phyloP scores from a whole-genome alignment of 495 filamentous ascomycete genomes.

The Symbiotaphrina buchneri region DNA sequence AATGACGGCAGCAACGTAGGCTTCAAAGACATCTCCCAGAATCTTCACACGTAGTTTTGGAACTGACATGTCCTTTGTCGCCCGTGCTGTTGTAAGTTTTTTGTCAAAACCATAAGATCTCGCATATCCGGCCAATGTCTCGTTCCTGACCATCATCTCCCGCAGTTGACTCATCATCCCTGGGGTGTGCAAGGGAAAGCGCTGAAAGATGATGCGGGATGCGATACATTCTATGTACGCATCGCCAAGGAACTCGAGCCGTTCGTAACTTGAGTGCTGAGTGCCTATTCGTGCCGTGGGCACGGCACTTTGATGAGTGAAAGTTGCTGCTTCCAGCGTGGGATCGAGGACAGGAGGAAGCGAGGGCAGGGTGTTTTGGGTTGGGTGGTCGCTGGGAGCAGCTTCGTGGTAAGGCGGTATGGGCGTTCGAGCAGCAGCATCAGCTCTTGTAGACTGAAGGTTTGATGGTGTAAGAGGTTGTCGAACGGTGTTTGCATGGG shows the following conservation, averaged over 20 bases:
- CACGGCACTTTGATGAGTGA: slow-evolving; percentile 27
- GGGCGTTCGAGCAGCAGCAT: no score
- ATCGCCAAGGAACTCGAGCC: slow-evolving; percentile 57
- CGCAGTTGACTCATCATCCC: slow-evolving; percentile 42
- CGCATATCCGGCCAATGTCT: slow-evolving; percentile 43
- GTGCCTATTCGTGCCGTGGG: slow-evolving; percentile 1
- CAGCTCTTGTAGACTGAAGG: no score
- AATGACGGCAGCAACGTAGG: slow-evolving; percentile 61
- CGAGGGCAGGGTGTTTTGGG: no score
- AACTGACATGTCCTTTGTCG: slow-evolving; percentile 12
- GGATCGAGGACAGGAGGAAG: slow-evolving; percentile 35
- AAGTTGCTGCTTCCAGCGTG: slow-evolving; percentile 32
- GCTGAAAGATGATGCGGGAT: slow-evolving; percentile 3
- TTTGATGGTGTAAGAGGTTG: no score
- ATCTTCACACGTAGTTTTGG: slow-evolving; percentile 39
- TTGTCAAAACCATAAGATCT: slow-evolving; percentile 42
- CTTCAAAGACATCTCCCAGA: slow-evolving; percentile 68
- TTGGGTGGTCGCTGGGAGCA: no score
- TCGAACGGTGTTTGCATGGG: no score
- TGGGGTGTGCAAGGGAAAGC: slow-evolving; percentile 28
- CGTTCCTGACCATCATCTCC: slow-evolving; percentile 53
- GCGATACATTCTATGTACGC: slow-evolving; percentile 50
- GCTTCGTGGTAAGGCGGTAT: no score
- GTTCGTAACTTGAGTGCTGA: slow-evolving; percentile 29
- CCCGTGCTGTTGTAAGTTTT: slow-evolving; percentile 26